Base-by-base conservation (phyloP, 441 rosid species). In the Aleurites moluccanus region DNA sequence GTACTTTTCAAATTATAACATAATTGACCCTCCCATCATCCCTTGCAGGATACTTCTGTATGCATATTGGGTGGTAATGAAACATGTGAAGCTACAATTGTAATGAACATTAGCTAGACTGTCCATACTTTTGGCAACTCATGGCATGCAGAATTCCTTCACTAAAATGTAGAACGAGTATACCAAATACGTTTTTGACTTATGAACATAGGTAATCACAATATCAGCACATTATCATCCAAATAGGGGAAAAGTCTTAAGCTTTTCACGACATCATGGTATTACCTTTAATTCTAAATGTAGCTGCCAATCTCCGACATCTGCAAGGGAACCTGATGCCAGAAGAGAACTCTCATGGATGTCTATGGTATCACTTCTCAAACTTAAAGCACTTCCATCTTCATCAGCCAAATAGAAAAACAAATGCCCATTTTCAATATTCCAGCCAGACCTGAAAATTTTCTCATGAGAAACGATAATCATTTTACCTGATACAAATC, bases 381-480 rank as follows among this genome's bases (percentile, higher is more conserved):
- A 79, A 79, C 78, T 90, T 65, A 92, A 81, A 80, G 84, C 78
- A 85, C 79, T 87, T 72, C 93, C 96, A 77, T 86, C 92, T 85
- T 96, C 99, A 84, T 96, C 93, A 56, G 94, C 97, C 84, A 96
- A 75, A 83, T 94, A 96, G 85, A 96, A 96, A 83, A 92, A 96
- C 65, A 94, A 86, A 78, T 94, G 96, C 38, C 82, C 92, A 62
- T 67, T 83, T 76, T 85, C 89, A 38, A 83, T 84, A 79, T 76
- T 83, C 86, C 64, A 66, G 75, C 80, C 83, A 72, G 83, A 81
- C 73, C 87, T 83, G 80, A 70, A 23, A 76, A 75, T 79, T 70
- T 64, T 69, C 50, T 6, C 76, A 78, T 65, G 68, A 64, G 64
- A 45, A 50, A 55, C 53, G 56, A 13, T 63, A 62, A 62, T 13